Percentiles rank a stretch among this genome's conserved stretches.
Conservation (phyloP, 2,329 filamentous ascomycete species). For the Cercospora beticola region DNA sequence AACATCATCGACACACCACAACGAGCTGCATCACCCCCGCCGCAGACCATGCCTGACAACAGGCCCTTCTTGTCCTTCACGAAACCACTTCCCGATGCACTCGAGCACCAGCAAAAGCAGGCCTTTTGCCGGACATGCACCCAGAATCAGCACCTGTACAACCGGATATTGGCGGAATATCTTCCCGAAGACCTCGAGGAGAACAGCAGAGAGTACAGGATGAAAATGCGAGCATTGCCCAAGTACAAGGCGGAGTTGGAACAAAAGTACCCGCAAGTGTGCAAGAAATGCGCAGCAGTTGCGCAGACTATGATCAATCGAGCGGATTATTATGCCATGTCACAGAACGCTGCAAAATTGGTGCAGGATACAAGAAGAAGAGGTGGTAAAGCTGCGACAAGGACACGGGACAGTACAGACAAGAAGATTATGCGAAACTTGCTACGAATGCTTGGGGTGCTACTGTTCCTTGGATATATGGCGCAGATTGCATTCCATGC, state of each 20-base stretch:
- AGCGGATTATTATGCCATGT: slow-evolving; percentile 36
- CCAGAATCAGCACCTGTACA: slow-evolving; percentile 84
- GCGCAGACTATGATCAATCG: slow-evolving; percentile 54
- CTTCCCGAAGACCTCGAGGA: slow-evolving; percentile 55
- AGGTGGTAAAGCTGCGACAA: slow-evolving; percentile 41
- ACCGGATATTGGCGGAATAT: slow-evolving; percentile 75
- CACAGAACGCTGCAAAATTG: slow-evolving; percentile 54
- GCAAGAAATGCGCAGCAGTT: slow-evolving; percentile 71
- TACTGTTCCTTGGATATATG: slow-evolving; percentile 26
- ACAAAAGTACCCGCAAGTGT: slow-evolving; percentile 83
- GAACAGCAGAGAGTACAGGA: slow-evolving; percentile 65
- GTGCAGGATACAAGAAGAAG: slow-evolving; percentile 63
- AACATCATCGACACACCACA: slow-evolving; percentile 85
- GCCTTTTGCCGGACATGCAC: slow-evolving; percentile 75
- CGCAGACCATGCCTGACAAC: neutral
- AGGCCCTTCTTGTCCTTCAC: slow-evolving; percentile 27
- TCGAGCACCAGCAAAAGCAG: slow-evolving; percentile 42
- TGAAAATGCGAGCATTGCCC: slow-evolving; percentile 67
- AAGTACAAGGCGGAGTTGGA: slow-evolving; percentile 72
- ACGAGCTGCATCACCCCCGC: slow-evolving; percentile 41
- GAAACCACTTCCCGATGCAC: slow-evolving; percentile 29
- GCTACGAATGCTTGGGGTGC: slow-evolving; percentile 26
- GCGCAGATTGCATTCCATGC: slow-evolving; percentile 34
- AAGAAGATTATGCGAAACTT: slow-evolving; percentile 35
- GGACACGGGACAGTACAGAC: slow-evolving; percentile 46